A percentile compares a stretch with the other conserved stretches of the same genome.
phyloP scores from a whole-genome alignment of 176 grass and related monocot genomes.

The Elymus sibiricus region DNA sequence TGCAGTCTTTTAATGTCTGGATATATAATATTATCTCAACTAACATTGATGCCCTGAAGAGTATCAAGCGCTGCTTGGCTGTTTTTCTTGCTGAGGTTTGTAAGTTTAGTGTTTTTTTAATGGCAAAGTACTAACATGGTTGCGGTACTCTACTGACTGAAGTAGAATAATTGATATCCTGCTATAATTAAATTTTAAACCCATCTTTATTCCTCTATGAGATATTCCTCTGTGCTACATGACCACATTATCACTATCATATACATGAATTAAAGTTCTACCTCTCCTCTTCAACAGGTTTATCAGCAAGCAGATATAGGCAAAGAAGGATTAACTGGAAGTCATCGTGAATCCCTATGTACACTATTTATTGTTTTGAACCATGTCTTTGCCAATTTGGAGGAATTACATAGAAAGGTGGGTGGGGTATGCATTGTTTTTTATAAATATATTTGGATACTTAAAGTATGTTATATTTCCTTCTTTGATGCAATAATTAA shows the following conservation, averaged over 20 bases:
- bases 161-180: not conserved
- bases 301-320: not conserved
- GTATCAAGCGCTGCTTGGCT: not conserved
- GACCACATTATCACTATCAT: not conserved
- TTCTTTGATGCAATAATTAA: not conserved
- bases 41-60: not conserved
- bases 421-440: not conserved
- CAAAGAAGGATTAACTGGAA: not conserved
- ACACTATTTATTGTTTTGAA: not conserved
- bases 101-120: not conserved
- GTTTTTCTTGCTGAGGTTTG: not conserved
- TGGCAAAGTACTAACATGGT: not conserved
- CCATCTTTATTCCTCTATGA: no score
- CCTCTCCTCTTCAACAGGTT: not conserved
- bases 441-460: no score
- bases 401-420: not conserved
- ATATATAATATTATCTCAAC: not conserved
- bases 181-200: no score
- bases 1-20: not conserved
- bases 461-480: no score
- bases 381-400: not conserved
- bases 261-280: not conserved
- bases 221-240: not conserved
- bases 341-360: not conserved
- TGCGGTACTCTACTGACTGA: not conserved